Percentiles rank a stretch among this genome's conserved stretches.
Evolutionary conservation across 2,329 filamentous ascomycete species (phyloP).

Genomic region (Cucurbitaria berberidis): DNA sequence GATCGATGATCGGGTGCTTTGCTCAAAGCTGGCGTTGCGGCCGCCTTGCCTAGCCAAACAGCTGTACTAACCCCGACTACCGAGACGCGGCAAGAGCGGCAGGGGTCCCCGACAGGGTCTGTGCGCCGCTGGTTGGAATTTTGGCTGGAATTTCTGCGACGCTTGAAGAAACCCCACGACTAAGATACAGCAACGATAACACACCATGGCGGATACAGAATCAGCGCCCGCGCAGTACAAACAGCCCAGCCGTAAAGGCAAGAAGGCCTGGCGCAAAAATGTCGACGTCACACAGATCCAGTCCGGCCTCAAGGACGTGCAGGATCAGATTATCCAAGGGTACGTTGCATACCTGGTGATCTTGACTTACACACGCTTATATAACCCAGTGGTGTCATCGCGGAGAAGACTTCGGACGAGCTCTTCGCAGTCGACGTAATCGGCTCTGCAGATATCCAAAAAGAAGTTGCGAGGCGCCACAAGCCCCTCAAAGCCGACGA

Average conservation of each 20-base stretch:
- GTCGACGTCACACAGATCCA: constrained; percentile 90
- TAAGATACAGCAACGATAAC: constrained; percentile 4
- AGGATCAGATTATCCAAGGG: constrained; percentile 92
- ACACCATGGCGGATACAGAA: constrained; percentile 29
- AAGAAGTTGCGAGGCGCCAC: constrained; percentile 68
- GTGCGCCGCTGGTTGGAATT: constrained; percentile 18
- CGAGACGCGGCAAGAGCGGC: constrained; percentile 8
- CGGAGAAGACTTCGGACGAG: constrained; percentile 80
- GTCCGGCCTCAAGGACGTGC: constrained; percentile 79
- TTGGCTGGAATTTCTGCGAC: constrained; percentile 22
- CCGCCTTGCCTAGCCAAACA: constrained; percentile 20
- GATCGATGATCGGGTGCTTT: constrained; percentile 23
- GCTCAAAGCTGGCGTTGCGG: constrained; percentile 23
- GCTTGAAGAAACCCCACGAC: constrained; percentile 15
- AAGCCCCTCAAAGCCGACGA: constrained; percentile 90
- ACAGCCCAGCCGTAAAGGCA: constrained; percentile 93
- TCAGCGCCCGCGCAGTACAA: constrained; percentile 78
- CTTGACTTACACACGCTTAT: constrained; percentile 15
- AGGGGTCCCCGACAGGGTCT: constrained; percentile 10
- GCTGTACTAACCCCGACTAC: constrained; percentile 14
- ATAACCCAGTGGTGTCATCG: constrained; percentile 73
- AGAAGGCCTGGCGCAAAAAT: constrained; percentile 99
- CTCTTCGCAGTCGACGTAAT: constrained; percentile 83
- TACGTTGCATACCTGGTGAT: constrained; percentile 50
- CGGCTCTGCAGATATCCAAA: constrained; percentile 71